phyloP scores from a whole-genome alignment of 1,284 basidiomycete species.

The Marasmius oreades region DNA sequence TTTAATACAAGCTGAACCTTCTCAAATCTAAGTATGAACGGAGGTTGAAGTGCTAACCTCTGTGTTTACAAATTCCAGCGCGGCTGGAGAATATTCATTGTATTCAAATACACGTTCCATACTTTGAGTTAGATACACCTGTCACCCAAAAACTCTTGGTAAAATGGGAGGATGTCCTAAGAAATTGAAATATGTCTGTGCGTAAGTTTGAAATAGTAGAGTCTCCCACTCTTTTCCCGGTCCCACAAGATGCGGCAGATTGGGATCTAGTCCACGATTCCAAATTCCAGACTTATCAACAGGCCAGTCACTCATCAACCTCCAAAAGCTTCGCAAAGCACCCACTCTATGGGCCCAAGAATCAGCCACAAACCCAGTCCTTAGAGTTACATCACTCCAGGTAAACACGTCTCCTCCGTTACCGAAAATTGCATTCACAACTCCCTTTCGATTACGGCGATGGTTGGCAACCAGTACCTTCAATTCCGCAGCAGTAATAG shows the following conservation, averaged over 20 bases:
- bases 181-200: background rate
- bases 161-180: background rate
- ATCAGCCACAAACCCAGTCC: background rate
- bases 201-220: background rate
- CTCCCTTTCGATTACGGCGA: background rate
- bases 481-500: background rate
- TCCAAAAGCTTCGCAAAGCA: background rate
- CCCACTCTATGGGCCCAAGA: background rate
- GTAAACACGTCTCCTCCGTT: background rate
- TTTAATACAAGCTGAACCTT: too few relatives aligned
- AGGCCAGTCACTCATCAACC: background rate
- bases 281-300: background rate
- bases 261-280: background rate
- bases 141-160: too few relatives aligned
- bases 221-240: background rate
- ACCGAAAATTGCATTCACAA: background rate
- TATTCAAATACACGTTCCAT: too few relatives aligned
- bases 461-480: background rate
- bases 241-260: background rate
- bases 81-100: too few relatives aligned
- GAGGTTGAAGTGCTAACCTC: too few relatives aligned
- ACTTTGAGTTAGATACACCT: too few relatives aligned
- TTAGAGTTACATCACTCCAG: background rate
- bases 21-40: too few relatives aligned
- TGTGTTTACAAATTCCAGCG: too few relatives aligned